Evolutionary conservation across 1,139 yeast genomes (phyloP), one percentile per base, ranked within the genome.

Genomic region (Candida neerlandica): DNA sequence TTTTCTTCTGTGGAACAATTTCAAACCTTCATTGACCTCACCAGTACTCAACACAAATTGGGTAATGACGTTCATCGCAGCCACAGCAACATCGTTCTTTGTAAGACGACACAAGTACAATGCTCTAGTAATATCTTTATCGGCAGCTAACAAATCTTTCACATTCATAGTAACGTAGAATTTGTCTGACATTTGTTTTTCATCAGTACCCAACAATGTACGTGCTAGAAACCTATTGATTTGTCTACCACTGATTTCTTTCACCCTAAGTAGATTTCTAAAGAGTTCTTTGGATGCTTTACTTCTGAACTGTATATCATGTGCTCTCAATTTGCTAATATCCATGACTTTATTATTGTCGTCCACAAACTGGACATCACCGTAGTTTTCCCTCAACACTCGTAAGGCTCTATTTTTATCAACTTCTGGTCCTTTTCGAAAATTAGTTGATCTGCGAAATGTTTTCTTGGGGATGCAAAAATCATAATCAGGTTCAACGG

Each of bases 11-110:
- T 75, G 73, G 51, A 77, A 74, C 27, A 80, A 55, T 44, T 78
- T 78, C 41, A 85, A 53, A 0, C 86, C 87, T 14, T 55, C 64
- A 34, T 67, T 65, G 3, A 76, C 67, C 39, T 75, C 75, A 3
- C 70, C 73, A 6, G 69, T 64, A 6, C 66, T 64, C 11, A 84
- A 63, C 33, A 75, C 68, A 70, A 81, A 77, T 52, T 77, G 75
- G 59, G 82, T 63, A 1, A 87, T 73, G 14, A 77, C 71, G 54
- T 87, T 87, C 82, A 82, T 78, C 0, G 82, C 88, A 27, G 83
- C 88, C 0, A 73, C 60, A 9, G 89, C 89, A 30, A 75, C 70
- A 0, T 54, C 47, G 5, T 58, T 50, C 5, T 68, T 58, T 1
- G 88, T 84, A 26, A 85, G 54, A 45, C 75, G 72, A 5, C 82